A percentile compares a stretch with the other conserved stretches of the same genome.
Evolutionary conservation across 208 protist genomes (phyloP).

Genomic region (Wallacemonas sp.): DNA sequence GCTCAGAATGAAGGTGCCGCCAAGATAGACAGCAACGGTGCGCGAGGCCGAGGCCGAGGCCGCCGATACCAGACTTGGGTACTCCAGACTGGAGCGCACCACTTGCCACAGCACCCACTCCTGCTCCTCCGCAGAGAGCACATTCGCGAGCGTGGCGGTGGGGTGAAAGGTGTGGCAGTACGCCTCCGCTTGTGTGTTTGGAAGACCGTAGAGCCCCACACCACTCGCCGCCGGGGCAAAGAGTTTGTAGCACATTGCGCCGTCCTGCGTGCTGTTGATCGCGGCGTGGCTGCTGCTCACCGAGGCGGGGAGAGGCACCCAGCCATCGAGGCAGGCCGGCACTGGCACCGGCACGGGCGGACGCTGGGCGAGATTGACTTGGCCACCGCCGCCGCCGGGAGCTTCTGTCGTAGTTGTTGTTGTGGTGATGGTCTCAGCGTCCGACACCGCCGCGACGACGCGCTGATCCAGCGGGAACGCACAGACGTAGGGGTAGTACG

Average conservation of each 20-base stretch:
- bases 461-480: slow-evolving; percentile 24
- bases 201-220: slow-evolving; percentile 31
- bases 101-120: slow-evolving; percentile 36
- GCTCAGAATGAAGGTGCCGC: slow-evolving; percentile 45
- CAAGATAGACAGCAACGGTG: slow-evolving; percentile 35
- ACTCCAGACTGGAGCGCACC: slow-evolving; percentile 10
- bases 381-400: too few species aligned
- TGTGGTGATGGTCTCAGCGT: background rate
- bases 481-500: slow-evolving; percentile 41
- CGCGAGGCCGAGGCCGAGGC: background rate
- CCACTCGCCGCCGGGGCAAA: slow-evolving; percentile 30
- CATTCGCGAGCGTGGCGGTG: slow-evolving; percentile 43
- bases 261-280: slow-evolving; percentile 12
- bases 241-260: slow-evolving; percentile 51
- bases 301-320: slow-evolving; percentile 32
- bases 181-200: slow-evolving; percentile 25
- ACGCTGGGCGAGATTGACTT: slow-evolving; percentile 22
- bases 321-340: slow-evolving; percentile 45
- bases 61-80: slow-evolving; percentile 12
- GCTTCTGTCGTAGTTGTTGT: slow-evolving; percentile 2
- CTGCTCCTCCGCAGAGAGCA: slow-evolving; percentile 43
- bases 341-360: slow-evolving; percentile 37
- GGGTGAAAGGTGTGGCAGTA: slow-evolving; percentile 47
- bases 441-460: background rate
- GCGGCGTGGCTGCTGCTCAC: slow-evolving; percentile 24